phyloP scores from a whole-genome alignment of 2,329 filamentous ascomycete species.

The Cucurbitaria berberidis region DNA sequence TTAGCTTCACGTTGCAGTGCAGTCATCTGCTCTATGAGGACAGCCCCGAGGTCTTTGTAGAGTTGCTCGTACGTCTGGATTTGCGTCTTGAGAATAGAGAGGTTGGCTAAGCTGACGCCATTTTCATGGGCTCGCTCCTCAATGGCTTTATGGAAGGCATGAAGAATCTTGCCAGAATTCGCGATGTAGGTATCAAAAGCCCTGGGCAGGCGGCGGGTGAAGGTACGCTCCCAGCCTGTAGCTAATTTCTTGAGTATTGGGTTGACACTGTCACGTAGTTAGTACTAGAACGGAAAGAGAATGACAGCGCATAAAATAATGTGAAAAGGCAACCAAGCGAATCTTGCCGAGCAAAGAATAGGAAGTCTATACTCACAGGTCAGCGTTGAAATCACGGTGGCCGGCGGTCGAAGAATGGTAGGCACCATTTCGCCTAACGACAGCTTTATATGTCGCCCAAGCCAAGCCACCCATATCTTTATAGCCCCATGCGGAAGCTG shows the following conservation, averaged over 20 bases:
- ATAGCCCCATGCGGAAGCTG: conserved; percentile 47
- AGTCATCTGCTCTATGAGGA: conserved; percentile 49
- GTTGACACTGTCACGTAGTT: conserved; percentile 22
- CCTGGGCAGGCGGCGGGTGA: conserved; percentile 52
- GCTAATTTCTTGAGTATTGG: conserved; percentile 51
- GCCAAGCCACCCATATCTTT: conserved; percentile 54
- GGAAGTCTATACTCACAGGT: conserved; percentile 23
- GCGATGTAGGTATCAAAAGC: conserved; percentile 48
- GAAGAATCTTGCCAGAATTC: conserved; percentile 41
- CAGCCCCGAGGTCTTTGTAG: conserved; percentile 47
- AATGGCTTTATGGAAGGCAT: conserved; percentile 52
- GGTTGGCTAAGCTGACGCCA: conserved; percentile 49
- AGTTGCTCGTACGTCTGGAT: conserved; percentile 51
- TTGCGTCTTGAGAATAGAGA: conserved; percentile 51
- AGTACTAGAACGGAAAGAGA: not conserved
- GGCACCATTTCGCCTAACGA: conserved; percentile 58
- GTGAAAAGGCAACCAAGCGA: too few species aligned
- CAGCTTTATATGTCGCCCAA: conserved; percentile 64
- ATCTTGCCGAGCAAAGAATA: too few species aligned
- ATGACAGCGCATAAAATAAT: not conserved
- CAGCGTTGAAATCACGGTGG: conserved; percentile 50
- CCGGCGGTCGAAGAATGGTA: conserved; percentile 49
- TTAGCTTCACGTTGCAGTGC: conserved; percentile 60
- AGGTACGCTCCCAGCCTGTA: conserved; percentile 53
- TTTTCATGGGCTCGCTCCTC: conserved; percentile 48